Conservation (phyloP, 2,329 filamentous ascomycete species). For the Tolypocladium pustulatum region DNA sequence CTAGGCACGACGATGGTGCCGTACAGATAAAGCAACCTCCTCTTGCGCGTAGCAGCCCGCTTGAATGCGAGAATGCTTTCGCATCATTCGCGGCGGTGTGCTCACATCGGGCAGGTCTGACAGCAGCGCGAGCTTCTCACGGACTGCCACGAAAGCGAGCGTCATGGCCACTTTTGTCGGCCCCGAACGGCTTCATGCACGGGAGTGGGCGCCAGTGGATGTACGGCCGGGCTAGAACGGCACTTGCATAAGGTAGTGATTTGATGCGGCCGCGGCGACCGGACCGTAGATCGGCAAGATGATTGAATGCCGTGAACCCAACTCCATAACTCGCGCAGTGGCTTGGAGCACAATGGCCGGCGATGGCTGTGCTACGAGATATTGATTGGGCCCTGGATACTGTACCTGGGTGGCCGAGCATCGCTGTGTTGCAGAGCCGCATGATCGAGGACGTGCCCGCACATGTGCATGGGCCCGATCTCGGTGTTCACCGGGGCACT, state of each 20-base stretch:
- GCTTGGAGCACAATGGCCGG: background rate
- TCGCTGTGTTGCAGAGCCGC: background rate
- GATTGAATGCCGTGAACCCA: background rate
- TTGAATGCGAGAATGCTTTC: background rate
- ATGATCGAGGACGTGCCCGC: background rate
- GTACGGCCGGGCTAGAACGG: conserved; percentile 6
- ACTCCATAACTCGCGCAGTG: background rate
- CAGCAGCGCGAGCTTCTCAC: conserved; percentile 8
- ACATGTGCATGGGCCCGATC: background rate
- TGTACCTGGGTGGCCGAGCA: background rate
- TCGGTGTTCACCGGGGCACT: background rate
- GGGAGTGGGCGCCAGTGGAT: conserved; percentile 7
- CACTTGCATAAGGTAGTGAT: conserved; percentile 18
- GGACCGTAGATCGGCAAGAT: background rate
- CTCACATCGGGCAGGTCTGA: background rate
- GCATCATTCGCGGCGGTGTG: background rate
- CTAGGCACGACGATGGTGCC: background rate
- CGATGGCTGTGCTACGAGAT: background rate
- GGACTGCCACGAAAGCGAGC: conserved; percentile 28
- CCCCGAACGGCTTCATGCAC: conserved; percentile 13
- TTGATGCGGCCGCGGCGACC: background rate
- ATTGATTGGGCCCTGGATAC: background rate
- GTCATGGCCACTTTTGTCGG: conserved; percentile 16
- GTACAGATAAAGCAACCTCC: background rate
- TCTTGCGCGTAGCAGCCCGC: background rate